These are phyloP conservation scores for Penicillium brevicompactum DNA, from an alignment of 2,329 filamentous ascomycete genomes.

Conservation along the genomic window DNA sequence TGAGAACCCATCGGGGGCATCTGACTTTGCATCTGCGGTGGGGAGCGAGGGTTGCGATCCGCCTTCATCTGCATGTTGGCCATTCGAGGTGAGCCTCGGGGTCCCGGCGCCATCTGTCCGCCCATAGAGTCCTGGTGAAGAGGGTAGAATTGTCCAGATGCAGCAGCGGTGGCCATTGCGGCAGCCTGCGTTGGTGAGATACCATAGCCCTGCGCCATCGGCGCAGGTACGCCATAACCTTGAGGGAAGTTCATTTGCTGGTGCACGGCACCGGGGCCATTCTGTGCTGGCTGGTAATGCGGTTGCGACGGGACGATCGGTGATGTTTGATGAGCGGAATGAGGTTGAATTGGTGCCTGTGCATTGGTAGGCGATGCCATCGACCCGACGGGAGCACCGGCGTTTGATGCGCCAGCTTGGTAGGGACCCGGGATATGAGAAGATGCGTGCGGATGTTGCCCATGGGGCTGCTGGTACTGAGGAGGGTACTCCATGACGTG, in stretches of 20 bases:
- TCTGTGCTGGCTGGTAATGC: constrained; percentile 66
- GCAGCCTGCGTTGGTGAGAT: constrained; percentile 85
- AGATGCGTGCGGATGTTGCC: constrained; percentile 63
- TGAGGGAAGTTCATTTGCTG: constrained; percentile 80
- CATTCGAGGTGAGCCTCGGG: constrained; percentile 74
- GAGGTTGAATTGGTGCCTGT: constrained; percentile 64
- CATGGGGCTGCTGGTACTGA: constrained; percentile 67
- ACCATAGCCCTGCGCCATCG: constrained; percentile 73
- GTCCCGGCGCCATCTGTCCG: constrained; percentile 58
- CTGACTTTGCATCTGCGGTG: constrained; percentile 66
- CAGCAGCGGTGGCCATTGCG: constrained; percentile 91
- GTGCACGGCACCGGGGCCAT: constrained; percentile 61
- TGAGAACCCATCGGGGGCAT: constrained; percentile 54
- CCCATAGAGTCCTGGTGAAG: constrained; percentile 71
- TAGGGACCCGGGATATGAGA: constrained; percentile 63
- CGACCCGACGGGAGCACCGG: constrained; percentile 47
- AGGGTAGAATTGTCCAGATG: constrained; percentile 79
- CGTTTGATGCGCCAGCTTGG: constrained; percentile 59
- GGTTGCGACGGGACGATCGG: constrained; percentile 78
- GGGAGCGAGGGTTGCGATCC: constrained; percentile 76
- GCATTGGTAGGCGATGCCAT: constrained; percentile 75
- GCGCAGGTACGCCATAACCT: constrained; percentile 71
- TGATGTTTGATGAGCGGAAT: constrained; percentile 69
- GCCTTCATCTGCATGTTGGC: constrained; percentile 68
- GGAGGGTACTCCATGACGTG: constrained; percentile 74